Percentiles rank a stretch among this genome's conserved stretches.
phyloP scores from a whole-genome alignment of 2,329 filamentous ascomycete genomes.

The Fusarium domesticum region DNA sequence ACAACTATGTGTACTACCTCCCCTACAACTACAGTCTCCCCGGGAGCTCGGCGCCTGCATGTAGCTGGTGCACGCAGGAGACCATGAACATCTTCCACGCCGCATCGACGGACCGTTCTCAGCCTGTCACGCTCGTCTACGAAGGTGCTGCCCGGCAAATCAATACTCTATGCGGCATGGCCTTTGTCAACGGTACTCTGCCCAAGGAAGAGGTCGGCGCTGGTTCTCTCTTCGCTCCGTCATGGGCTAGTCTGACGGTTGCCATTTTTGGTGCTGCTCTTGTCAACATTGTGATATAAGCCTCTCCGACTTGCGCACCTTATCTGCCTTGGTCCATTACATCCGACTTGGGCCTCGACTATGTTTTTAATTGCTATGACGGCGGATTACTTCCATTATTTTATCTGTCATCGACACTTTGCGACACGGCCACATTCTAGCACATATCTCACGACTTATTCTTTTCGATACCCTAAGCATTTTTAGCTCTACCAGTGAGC shows the following conservation, averaged over 20 bases:
- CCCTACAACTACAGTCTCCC: constrained; percentile 74
- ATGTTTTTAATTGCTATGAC: constrained; percentile 19
- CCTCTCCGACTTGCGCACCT: not conserved
- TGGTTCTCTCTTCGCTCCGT: constrained; percentile 13
- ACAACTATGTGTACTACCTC: constrained; percentile 81
- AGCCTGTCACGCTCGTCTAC: constrained; percentile 69
- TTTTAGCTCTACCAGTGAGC: too few species aligned
- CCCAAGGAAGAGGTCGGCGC: constrained; percentile 34
- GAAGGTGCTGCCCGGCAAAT: constrained; percentile 67
- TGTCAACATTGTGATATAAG: constrained; percentile 19
- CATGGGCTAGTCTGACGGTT: constrained; percentile 14
- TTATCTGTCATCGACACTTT: constrained; percentile 6
- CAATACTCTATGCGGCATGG: constrained; percentile 60
- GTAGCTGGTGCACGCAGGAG: constrained; percentile 70
- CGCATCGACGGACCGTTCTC: constrained; percentile 62
- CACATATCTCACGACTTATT: too few species aligned
- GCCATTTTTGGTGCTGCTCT: constrained; percentile 17
- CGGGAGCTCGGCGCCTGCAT: constrained; percentile 64
- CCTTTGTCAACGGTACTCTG: constrained; percentile 57
- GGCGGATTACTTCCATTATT: not conserved
- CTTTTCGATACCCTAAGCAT: constrained; percentile 33
- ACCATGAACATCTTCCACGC: constrained; percentile 80
- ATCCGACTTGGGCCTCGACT: constrained; percentile 2
- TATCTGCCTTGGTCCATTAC: not conserved
- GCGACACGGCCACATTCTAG: too few species aligned